Percentiles rank a stretch among this genome's conserved stretches.
phyloP scores from a whole-genome alignment of 176 grass and related monocot species.

The Paspalum vaginatum region DNA sequence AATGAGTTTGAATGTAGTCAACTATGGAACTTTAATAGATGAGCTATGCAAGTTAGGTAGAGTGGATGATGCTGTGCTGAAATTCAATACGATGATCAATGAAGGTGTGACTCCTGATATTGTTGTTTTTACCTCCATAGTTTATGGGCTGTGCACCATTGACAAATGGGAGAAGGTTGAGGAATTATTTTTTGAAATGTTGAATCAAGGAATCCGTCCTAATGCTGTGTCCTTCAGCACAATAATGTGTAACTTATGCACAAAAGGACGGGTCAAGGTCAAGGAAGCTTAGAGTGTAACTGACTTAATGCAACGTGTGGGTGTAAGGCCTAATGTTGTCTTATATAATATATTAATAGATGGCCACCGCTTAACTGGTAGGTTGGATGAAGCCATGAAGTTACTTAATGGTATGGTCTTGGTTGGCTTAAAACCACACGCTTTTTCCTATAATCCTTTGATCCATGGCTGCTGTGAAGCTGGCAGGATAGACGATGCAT shows the following conservation, averaged over 20 bases:
- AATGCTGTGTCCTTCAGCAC: background rate
- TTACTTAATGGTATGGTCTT: background rate
- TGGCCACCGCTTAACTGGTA: conserved; percentile 1
- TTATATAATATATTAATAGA: background rate
- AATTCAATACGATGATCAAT: background rate
- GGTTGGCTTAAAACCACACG: too few species aligned
- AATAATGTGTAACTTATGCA: background rate
- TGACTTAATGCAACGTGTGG: background rate
- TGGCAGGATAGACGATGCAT: too few species aligned
- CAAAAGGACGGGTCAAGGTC: background rate
- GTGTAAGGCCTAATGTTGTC: background rate
- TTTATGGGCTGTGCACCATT: background rate
- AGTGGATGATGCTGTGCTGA: background rate
- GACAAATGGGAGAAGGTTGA: background rate
- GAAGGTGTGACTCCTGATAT: background rate
- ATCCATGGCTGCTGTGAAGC: too few species aligned
- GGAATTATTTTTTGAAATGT: conserved; percentile 1
- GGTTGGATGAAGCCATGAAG: background rate
- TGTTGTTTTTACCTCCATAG: background rate
- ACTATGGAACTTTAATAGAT: background rate
- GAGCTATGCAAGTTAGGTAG: background rate
- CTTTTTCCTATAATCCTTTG: too few species aligned
- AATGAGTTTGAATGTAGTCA: background rate
- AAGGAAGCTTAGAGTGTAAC: background rate
- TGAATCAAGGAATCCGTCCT: background rate